Evolutionary conservation across 164 flowering plant species (phyloP), one percentile per base, ranked within the genome.

Genomic region (Annona cherimola): DNA sequence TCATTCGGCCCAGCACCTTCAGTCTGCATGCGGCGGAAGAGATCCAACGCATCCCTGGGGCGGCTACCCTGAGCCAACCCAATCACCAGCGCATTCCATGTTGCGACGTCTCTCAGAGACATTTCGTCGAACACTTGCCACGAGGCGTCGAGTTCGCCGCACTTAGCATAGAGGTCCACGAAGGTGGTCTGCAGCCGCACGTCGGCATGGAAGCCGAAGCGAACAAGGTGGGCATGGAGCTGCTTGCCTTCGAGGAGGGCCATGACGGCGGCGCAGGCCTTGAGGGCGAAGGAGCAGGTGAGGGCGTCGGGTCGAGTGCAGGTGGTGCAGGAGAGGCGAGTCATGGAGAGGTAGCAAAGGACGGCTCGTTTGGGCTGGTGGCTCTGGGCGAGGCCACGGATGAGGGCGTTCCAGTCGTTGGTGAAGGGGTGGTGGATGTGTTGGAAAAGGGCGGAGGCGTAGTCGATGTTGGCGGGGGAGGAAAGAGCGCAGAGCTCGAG

Each of bases 51-150:
- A 12, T 89, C 90, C 50, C 18, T 65, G 6, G 97, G 84, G 9
- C 77, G 76, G 63, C 79, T 81, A 74, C 97, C 97, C 61, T 88
- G 92, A n/a, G 90, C 97, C 70, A 92, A 81, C 18, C 97, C 99
- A 42, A 83, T 63, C 67, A 94, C 86, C 76, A 92, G 64, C 1
- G 91, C 92, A 59, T 94, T 94, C 97, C 94, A 94, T 4, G 87
- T 69, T 0, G 94, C 90, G 11, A 89, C 74, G 80, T 92, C 97
- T 76, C 85, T 81, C 1, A 4, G 35, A 3, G 68, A 19, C 91
- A 92, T 89, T 87, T 88, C 97, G 64, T 84, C 95, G 64, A 92
- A 94, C 91, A 92, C 71, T 35, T 74, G 73, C 74, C 76, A 42
- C 1, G 97, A 94, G 75, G 45, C 5, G 14, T 76, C 84, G 19